Base-by-base conservation (phyloP, 441 rosid species). In the Biscutella auriculata region DNA sequence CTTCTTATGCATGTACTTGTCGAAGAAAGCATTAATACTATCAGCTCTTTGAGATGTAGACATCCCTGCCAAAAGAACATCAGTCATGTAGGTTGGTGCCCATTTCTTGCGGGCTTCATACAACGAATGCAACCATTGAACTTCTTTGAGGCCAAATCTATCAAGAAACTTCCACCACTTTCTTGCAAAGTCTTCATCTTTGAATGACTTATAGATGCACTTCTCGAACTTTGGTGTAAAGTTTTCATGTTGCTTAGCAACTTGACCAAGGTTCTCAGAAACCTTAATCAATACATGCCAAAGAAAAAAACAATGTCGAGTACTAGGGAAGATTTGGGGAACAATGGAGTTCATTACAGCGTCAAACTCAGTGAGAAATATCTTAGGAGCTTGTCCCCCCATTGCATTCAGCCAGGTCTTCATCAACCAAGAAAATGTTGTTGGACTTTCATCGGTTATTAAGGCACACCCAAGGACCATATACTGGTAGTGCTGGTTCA, bases 391-490 rank as follows among this genome's bases (percentile, higher is more conserved):
- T 49, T 69, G 83, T 43, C 85, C 95, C 34, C 87, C 84, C 82
- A 88, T 81, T 39, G 85, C 91, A 69, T 62, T 83, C 58, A 82
- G 47, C 96, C 96, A 88, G 11, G 87, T 77, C 72, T 63, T 84
- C 95, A 85, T 72, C 26, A 88, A 37, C 96, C 96, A 88, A 68
- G 85, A 72, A 68, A 72, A 79, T 3, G 96, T 80, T 8, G 78
- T 53, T 35, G 74, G 71, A 57, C 76, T 88, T 66, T 82, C 96
- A 68, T 85, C 92, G 0, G 87, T 75, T 61, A 88, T 39, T 61
- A 88, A 52, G 25, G 87, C 95, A 70, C 92, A 85, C 58, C 96
- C 96, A 66, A 85, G 88, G 42, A 88, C 74, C 76, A 85, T 69
- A 63, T 80, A 79, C 23, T 85, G 96, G 55, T 79, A 88, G 45